Percentiles rank a stretch among this genome's conserved stretches.
Evolutionary conservation across 176 grass and related monocot species (phyloP).

Genomic region (Triticum turgidum): DNA sequence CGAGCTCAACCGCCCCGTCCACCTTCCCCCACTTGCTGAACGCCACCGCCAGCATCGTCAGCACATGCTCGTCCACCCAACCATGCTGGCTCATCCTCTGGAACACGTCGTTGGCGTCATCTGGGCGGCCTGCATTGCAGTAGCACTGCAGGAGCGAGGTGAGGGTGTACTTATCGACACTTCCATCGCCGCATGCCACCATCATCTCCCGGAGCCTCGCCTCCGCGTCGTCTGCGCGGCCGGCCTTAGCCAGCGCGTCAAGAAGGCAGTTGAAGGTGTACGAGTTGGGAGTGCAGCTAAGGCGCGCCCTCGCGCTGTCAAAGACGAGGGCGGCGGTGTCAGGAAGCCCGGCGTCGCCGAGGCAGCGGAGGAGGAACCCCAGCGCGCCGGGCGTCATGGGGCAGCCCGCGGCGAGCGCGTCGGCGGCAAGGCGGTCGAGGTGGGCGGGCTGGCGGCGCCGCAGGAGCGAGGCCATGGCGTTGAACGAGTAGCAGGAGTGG

Average conservation of each 20-base stretch:
- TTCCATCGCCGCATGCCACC: constrained; percentile 13
- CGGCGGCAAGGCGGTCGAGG: constrained; percentile 47
- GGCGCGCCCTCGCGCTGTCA: constrained; percentile 36
- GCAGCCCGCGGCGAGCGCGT: constrained; percentile 41
- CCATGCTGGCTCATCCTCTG: constrained; percentile 53
- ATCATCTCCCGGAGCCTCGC: constrained; percentile 66
- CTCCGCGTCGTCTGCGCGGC: constrained; percentile 40
- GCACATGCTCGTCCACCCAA: constrained; percentile 67
- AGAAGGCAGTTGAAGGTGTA: constrained; percentile 91
- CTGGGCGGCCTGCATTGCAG: constrained; percentile 53
- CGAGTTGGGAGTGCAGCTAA: constrained; percentile 63
- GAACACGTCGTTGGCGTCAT: constrained; percentile 47
- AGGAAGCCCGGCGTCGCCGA: constrained; percentile 48
- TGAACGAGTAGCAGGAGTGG: constrained; percentile 87
- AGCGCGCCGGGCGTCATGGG: constrained; percentile 67
- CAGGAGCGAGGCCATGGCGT: constrained; percentile 72
- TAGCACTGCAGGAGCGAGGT: constrained; percentile 74
- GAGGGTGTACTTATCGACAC: constrained; percentile 72
- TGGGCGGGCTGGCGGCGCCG: constrained; percentile 35
- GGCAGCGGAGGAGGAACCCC: constrained; percentile 75
- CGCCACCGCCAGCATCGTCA: constrained; percentile 56
- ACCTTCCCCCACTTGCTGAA: constrained; percentile 89
- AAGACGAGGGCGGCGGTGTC: constrained; percentile 56
- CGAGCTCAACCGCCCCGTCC: constrained; percentile 46
- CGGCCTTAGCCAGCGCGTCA: constrained; percentile 57